phyloP scores from a whole-genome alignment of 2,329 filamentous ascomycete species.

The Cladophialophora yegresii region DNA sequence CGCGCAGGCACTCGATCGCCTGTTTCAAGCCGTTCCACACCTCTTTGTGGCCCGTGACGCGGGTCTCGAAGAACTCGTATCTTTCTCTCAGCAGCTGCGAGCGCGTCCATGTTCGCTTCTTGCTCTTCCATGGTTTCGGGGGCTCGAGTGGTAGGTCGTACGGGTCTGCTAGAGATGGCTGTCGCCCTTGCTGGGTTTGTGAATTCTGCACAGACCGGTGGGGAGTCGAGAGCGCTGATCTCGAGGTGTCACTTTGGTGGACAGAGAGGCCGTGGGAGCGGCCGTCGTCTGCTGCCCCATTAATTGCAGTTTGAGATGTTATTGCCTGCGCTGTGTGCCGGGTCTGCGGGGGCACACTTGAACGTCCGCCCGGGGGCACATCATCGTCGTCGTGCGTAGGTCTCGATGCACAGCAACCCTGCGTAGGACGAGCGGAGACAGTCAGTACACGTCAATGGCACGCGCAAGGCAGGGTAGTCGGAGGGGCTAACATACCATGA shows the following conservation, averaged over 20 bases:
- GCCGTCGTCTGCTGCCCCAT: conserved; percentile 24
- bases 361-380: conserved; percentile 15
- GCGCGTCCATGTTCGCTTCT: conserved; percentile 69
- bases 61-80: conserved; percentile 84
- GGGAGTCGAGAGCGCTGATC: conserved; percentile 28
- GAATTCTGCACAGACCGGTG: conserved; percentile 17
- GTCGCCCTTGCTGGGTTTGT: conserved; percentile 15
- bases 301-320: conserved; percentile 35
- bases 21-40: conserved; percentile 76
- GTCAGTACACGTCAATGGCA: conserved; percentile 10
- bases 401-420: conserved; percentile 37
- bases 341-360: conserved; percentile 21
- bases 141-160: conserved; percentile 69
- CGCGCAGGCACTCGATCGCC: conserved; percentile 69
- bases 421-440: background rate
- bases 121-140: conserved; percentile 64
- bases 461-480: too few relatives aligned
- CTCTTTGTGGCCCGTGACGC: conserved; percentile 74
- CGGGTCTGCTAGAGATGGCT: conserved; percentile 55
- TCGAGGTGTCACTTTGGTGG: conserved; percentile 26
- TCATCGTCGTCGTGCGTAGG: conserved; percentile 23
- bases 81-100: conserved; percentile 69
- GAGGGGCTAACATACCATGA: conserved; percentile 21
- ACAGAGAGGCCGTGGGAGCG: conserved; percentile 24
- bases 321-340: conserved; percentile 29